phyloP scores from a whole-genome alignment of 225 moss, liverwort and hornwort genomes.

The Straminergon stramineum region DNA sequence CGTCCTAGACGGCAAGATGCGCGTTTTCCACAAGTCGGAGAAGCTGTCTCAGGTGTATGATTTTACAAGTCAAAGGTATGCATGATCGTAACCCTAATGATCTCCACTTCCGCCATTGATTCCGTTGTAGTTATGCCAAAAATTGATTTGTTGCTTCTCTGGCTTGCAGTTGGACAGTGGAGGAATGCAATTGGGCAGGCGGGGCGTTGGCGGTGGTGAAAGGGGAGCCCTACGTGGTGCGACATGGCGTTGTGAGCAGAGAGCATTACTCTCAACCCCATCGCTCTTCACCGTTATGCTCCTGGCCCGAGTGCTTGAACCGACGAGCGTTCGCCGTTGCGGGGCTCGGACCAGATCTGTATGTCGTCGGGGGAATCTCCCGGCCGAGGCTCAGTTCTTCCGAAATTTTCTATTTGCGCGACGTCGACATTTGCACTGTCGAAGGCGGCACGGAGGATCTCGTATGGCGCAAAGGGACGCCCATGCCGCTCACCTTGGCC shows the following conservation, averaged over 20 bases:
- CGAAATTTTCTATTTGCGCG: constrained; percentile 39
- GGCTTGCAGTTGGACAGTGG: constrained; percentile 51
- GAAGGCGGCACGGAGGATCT: constrained; percentile 65
- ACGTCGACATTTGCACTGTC: constrained; percentile 84
- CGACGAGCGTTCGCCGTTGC: constrained; percentile 69
- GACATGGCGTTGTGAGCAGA: constrained; percentile 66
- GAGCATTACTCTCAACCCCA: constrained; percentile 60
- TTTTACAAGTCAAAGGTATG: constrained; percentile 50
- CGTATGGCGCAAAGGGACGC: constrained; percentile 76
- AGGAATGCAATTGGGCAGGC: constrained; percentile 76
- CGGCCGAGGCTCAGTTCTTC: constrained; percentile 35
- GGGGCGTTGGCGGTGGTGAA: constrained; percentile 78
- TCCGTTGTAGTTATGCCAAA: neutral
- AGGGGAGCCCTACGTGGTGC: constrained; percentile 66
- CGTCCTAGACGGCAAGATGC: constrained; percentile 68
- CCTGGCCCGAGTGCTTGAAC: constrained; percentile 81
- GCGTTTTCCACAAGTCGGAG: constrained; percentile 64
- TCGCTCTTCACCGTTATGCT: constrained; percentile 57
- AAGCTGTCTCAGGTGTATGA: constrained; percentile 68
- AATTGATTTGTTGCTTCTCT: neutral
- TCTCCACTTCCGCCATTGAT: neutral
- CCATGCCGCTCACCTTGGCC: constrained; percentile 59
- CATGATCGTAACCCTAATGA: neutral
- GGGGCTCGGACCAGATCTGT: constrained; percentile 72
- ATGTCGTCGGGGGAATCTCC: constrained; percentile 81